Conservation (phyloP, 257 asterid species). For the Marsdenia floribunda region DNA sequence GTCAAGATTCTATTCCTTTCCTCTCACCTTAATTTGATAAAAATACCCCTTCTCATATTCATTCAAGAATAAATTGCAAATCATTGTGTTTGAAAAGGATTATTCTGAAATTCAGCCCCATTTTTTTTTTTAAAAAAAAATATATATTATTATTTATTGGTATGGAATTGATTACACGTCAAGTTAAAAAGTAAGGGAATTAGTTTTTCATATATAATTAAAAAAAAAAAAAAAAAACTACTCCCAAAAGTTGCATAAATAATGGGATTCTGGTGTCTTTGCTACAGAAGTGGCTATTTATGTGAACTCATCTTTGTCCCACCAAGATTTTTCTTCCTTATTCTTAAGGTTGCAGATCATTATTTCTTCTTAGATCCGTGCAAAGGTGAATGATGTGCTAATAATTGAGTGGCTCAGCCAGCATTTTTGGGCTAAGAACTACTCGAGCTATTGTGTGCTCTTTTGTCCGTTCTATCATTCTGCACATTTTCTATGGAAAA, state of each 20-base stretch:
- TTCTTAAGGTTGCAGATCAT: neutral
- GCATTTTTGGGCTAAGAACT: no score
- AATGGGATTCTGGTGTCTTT: neutral
- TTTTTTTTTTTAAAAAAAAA: no score
- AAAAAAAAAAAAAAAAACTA: no score
- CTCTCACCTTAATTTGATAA: neutral
- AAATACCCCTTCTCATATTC: neutral
- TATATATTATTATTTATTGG: no score
- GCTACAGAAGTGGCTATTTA: neutral
- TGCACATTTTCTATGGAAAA: neutral
- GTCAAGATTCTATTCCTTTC: conserved; percentile 26
- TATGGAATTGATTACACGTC: neutral
- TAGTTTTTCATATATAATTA: no score
- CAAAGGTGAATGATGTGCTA: neutral
- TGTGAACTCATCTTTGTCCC: neutral
- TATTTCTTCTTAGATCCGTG: neutral
- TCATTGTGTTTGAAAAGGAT: neutral
- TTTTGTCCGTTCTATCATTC: neutral
- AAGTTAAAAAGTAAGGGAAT: neutral
- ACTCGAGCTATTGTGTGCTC: neutral
- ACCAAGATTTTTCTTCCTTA: neutral
- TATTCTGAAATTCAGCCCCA: no score
- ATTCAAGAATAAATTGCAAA: neutral
- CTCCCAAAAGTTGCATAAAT: neutral
- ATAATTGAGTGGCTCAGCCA: neutral